A percentile compares a stretch with the other conserved stretches of the same genome.
phyloP scores from a whole-genome alignment of 495 filamentous ascomycete species.

The Penicillium atrosanguineum region DNA sequence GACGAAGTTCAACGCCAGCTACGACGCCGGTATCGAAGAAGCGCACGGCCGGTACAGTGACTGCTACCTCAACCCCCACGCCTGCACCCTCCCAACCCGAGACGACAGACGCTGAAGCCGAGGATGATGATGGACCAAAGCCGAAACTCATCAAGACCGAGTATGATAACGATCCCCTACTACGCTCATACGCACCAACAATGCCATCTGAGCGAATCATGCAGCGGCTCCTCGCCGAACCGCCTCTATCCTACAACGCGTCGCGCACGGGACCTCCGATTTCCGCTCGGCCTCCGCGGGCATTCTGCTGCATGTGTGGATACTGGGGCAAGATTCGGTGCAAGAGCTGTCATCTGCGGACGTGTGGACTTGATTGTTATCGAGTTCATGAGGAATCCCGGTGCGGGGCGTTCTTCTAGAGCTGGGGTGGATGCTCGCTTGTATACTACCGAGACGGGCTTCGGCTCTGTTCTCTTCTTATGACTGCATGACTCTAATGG shows the following conservation, averaged over 20 bases:
- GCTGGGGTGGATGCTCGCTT: neutral
- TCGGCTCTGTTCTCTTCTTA: constrained; percentile 6
- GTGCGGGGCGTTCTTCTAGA: constrained; percentile 62
- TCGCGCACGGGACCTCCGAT: constrained; percentile 60
- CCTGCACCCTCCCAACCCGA: constrained; percentile 6
- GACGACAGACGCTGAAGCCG: constrained; percentile 18
- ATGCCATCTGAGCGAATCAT: constrained; percentile 68
- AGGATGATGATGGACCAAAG: constrained; percentile 23
- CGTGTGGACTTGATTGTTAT: constrained; percentile 81
- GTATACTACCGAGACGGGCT: constrained; percentile 11
- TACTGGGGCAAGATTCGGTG: constrained; percentile 89
- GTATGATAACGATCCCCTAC: constrained; percentile 60
- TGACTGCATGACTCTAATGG: constrained; percentile 25
- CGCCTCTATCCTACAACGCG: constrained; percentile 76
- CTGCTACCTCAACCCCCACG: constrained; percentile 11
- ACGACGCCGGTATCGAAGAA: neutral
- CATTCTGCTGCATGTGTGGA: constrained; percentile 86
- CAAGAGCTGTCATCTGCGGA: constrained; percentile 75
- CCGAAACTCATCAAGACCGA: constrained; percentile 37
- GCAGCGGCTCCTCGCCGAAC: constrained; percentile 62
- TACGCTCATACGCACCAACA: constrained; percentile 59
- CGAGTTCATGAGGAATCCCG: constrained; percentile 74
- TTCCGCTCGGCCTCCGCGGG: constrained; percentile 54
- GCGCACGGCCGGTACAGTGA: neutral
- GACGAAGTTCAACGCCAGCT: constrained; percentile 39